These are phyloP conservation scores for Cicer judaicum DNA, from an alignment of 306 rosid species.

Conservation along the genomic window DNA sequence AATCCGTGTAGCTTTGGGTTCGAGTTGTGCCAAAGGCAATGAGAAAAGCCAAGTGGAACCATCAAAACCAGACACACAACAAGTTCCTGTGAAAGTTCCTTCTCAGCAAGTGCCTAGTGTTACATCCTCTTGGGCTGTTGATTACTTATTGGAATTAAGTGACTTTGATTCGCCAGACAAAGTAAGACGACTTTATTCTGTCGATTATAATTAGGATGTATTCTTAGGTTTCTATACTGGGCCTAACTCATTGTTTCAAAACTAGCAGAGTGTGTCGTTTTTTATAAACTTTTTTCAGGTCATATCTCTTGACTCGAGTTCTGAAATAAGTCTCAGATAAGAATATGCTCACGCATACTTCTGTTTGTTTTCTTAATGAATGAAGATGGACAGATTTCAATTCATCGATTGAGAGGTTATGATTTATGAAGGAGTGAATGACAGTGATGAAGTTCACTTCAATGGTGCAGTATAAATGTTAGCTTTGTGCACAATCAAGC, in stretches of 20 bases:
- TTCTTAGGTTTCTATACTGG: too few relatives aligned
- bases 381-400: too few relatives aligned
- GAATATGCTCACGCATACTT: too few relatives aligned
- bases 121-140: slow-evolving; percentile 83
- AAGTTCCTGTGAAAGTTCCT: slow-evolving; percentile 53
- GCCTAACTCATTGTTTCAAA: too few relatives aligned
- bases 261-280: too few relatives aligned
- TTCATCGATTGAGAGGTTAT: neutral
- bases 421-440: neutral
- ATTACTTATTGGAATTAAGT: slow-evolving; percentile 77
- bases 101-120: slow-evolving; percentile 63
- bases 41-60: slow-evolving; percentile 69
- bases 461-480: neutral
- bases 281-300: too few relatives aligned
- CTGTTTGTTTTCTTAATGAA: too few relatives aligned
- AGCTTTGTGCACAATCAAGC: neutral
- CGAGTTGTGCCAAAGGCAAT: slow-evolving; percentile 62
- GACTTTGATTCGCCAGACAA: slow-evolving; percentile 73
- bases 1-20: slow-evolving; percentile 74
- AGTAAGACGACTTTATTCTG: slow-evolving; percentile 48
- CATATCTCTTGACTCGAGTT: too few relatives aligned
- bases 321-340: too few relatives aligned
- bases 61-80: slow-evolving; percentile 56
- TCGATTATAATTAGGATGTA: neutral
- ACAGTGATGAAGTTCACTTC: neutral